A percentile compares a stretch with the other conserved stretches of the same genome.
These are phyloP conservation scores for Colletotrichum neosansevieriae DNA, from an alignment of 2,329 filamentous ascomycete species.

Conservation along the genomic window DNA sequence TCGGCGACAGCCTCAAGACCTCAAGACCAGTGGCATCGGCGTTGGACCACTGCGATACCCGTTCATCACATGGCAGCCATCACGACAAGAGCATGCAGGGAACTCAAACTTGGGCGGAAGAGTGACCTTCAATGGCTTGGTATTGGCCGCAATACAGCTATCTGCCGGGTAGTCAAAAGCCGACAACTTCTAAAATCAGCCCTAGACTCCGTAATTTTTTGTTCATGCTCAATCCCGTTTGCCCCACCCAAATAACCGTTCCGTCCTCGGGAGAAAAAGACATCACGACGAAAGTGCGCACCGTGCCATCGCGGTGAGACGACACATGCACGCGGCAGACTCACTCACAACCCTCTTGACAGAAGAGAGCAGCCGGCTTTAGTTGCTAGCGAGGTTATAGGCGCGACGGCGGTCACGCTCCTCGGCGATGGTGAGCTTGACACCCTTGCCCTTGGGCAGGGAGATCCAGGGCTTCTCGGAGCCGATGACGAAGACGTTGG, in stretches of 20 bases:
- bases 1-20: too few relatives aligned
- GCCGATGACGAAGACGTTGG: constrained; percentile 99
- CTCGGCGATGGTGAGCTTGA: constrained; percentile 99
- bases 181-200: constrained; percentile 42
- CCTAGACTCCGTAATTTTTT: constrained; percentile 42
- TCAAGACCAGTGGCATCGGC: too few relatives aligned
- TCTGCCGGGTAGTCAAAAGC: constrained; percentile 42
- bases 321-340: constrained; percentile 26
- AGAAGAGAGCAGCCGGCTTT: constrained; percentile 51
- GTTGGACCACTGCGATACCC: too few relatives aligned
- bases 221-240: constrained; percentile 41
- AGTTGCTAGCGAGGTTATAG: constrained; percentile 61
- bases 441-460: constrained; percentile 99
- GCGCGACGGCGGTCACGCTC: constrained; percentile 98
- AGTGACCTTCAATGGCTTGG: constrained; percentile 42
- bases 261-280: constrained; percentile 29
- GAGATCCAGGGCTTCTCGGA: constrained; percentile 99
- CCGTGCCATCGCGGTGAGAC: not conserved
- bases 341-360: constrained; percentile 26
- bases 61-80: not conserved
- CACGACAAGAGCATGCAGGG: constrained; percentile 10
- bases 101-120: constrained; percentile 38
- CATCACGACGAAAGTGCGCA: constrained; percentile 33
- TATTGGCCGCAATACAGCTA: constrained; percentile 42
- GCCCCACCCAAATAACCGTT: constrained; percentile 38